Percentiles rank a stretch among this genome's conserved stretches.
phyloP scores from a whole-genome alignment of 176 grass and related monocot genomes.

The Rhynchospora breviuscula region DNA sequence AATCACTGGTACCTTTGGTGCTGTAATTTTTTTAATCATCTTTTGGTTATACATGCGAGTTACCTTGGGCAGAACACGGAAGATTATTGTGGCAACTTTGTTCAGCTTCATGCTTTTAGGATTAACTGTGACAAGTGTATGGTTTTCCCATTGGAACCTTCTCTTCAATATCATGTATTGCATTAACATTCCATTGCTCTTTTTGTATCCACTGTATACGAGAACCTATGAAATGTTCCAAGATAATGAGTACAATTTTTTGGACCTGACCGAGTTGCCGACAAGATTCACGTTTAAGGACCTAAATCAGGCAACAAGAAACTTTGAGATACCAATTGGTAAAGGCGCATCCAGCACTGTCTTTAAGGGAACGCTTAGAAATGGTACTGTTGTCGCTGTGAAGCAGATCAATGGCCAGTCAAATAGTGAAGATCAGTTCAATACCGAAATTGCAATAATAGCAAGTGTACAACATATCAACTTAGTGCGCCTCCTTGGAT shows the following conservation, averaged over 20 bases:
- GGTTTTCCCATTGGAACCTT: neutral
- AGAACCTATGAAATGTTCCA: neutral
- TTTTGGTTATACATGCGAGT: neutral
- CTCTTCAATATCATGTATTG: slow-evolving; percentile 6
- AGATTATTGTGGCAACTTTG: neutral
- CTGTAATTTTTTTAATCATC: neutral
- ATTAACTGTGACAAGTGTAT: neutral
- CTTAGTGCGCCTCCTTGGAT: slow-evolving; percentile 35
- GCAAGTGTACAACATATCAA: too few relatives aligned
- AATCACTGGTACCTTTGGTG: neutral
- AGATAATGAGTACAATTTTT: neutral
- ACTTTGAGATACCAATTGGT: slow-evolving; percentile 32
- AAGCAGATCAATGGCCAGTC: slow-evolving; percentile 28
- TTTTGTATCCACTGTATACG: neutral
- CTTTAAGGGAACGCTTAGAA: slow-evolving; percentile 35
- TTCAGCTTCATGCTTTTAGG: neutral
- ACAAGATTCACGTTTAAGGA: slow-evolving; percentile 1
- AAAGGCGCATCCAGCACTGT: slow-evolving; percentile 39
- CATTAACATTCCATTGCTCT: neutral
- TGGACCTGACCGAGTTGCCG: neutral
- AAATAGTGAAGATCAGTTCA: slow-evolving; percentile 18
- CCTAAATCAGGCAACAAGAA: slow-evolving; percentile 23
- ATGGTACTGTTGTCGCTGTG: slow-evolving; percentile 44
- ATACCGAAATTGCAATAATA: too few relatives aligned
- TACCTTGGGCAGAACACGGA: neutral